Conservation (phyloP, 208 protist genomes). For the Crithidia brevicula region DNA sequence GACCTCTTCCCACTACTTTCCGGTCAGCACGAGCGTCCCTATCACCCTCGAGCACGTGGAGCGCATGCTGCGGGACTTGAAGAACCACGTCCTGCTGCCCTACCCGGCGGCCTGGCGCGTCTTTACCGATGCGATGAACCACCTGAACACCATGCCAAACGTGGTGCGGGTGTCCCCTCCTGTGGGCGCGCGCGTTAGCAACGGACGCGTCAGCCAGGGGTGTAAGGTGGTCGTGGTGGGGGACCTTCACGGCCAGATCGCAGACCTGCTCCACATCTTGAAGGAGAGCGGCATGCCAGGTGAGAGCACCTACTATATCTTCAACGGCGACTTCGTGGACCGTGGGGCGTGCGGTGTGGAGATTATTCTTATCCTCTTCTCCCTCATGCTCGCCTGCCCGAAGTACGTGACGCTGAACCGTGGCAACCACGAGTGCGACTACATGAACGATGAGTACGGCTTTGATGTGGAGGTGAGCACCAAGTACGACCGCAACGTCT, state of each 20-base stretch:
- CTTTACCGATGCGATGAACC: constrained; percentile 85
- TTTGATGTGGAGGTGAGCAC: constrained; percentile 99
- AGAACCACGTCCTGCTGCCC: constrained; percentile 70
- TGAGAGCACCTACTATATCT: constrained; percentile 86
- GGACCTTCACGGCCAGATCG: constrained; percentile 89
- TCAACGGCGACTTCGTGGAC: constrained; percentile 98
- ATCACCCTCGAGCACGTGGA: constrained; percentile 79
- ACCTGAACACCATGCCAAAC: constrained; percentile 87
- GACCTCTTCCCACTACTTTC: constrained; percentile 84
- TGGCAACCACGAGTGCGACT: constrained; percentile 96
- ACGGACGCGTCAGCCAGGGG: constrained; percentile 78
- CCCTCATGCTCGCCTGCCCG: constrained; percentile 95
- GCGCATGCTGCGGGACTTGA: constrained; percentile 75
- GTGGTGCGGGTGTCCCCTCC: constrained; percentile 75
- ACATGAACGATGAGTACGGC: constrained; percentile 97
- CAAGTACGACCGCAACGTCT: constrained; percentile 96
- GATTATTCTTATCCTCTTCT: constrained; percentile 95
- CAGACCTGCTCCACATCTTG: constrained; percentile 88
- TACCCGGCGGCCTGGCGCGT: constrained; percentile 86
- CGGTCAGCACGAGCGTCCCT: constrained; percentile 46
- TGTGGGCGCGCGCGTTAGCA: constrained; percentile 66
- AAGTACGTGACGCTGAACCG: constrained; percentile 94
- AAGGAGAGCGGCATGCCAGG: constrained; percentile 80
- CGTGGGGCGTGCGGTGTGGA: constrained; percentile 96
- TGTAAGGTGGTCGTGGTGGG: constrained; percentile 89